A percentile compares a stretch with the other conserved stretches of the same genome.
These are phyloP conservation scores for Berkeleyomyces rouxiae DNA, from an alignment of 2,329 filamentous ascomycete species.

Conservation along the genomic window DNA sequence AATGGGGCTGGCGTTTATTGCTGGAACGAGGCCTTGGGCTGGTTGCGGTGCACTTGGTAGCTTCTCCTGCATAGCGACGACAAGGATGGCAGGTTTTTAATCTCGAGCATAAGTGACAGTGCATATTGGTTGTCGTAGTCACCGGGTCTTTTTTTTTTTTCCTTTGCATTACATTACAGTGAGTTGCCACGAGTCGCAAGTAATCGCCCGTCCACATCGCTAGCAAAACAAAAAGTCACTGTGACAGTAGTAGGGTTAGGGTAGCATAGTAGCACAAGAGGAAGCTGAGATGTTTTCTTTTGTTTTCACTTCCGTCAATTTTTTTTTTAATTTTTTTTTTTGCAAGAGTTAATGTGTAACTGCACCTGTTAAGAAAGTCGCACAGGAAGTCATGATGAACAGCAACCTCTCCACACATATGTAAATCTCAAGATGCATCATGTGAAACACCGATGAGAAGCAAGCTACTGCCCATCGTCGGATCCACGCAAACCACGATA, in stretches of 20 bases:
- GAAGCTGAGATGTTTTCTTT: too few species aligned
- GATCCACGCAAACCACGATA: too few species aligned
- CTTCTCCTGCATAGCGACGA: constrained; percentile 6
- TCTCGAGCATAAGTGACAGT: not conserved
- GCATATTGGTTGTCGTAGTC: constrained; percentile 1
- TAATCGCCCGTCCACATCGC: not conserved
- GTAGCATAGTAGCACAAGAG: not conserved
- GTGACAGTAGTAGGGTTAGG: constrained; percentile 5
- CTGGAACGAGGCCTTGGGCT: not conserved
- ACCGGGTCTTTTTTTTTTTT: not conserved
- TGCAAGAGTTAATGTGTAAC: too few species aligned
- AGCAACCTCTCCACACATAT: too few species aligned
- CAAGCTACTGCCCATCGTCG: too few species aligned
- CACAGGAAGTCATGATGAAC: too few species aligned
- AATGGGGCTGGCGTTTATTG: not conserved
- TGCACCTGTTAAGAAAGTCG: too few species aligned
- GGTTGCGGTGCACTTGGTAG: not conserved
- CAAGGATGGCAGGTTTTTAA: not conserved
- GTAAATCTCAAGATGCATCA: too few species aligned
- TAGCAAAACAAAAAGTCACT: not conserved
- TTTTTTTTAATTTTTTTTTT: too few species aligned
- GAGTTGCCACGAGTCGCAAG: not conserved
- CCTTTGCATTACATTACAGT: not conserved
- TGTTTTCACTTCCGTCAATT: too few species aligned
- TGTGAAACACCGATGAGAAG: too few species aligned